A percentile compares a stretch with the other conserved stretches of the same genome.
phyloP scores from a whole-genome alignment of 2,329 filamentous ascomycete genomes.

The Colletotrichum noveboracense region DNA sequence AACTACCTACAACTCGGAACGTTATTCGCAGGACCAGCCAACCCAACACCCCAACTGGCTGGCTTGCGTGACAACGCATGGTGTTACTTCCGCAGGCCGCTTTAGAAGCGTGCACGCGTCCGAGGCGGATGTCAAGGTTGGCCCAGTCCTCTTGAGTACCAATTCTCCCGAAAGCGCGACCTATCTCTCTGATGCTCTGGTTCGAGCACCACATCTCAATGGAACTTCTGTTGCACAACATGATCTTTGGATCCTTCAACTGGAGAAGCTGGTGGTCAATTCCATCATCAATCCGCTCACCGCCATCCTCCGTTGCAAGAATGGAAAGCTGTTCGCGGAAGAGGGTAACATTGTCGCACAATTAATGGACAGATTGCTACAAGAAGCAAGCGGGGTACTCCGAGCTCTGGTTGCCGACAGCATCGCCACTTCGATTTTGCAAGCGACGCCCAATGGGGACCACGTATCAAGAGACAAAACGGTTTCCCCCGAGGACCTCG shows the following conservation, averaged over 20 bases:
- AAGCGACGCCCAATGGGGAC: neutral
- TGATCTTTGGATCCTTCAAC: slow-evolving; percentile 66
- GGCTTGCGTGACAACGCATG: slow-evolving; percentile 66
- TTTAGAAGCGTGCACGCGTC: slow-evolving; percentile 61
- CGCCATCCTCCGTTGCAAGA: slow-evolving; percentile 75
- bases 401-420: slow-evolving; percentile 66
- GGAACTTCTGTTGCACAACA: slow-evolving; percentile 41
- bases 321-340: slow-evolving; percentile 76
- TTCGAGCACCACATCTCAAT: slow-evolving; percentile 46
- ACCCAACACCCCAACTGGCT: slow-evolving; percentile 69
- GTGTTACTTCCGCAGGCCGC: slow-evolving; percentile 53
- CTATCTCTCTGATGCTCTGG: slow-evolving; percentile 49
- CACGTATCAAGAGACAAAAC: too few relatives aligned
- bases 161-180: slow-evolving; percentile 13
- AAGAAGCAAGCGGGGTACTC: slow-evolving; percentile 79
- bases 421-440: slow-evolving; percentile 43
- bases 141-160: slow-evolving; percentile 44
- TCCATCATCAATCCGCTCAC: slow-evolving; percentile 86
- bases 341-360: slow-evolving; percentile 52
- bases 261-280: slow-evolving; percentile 87
- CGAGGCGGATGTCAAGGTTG: slow-evolving; percentile 52
- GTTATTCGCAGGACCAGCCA: slow-evolving; percentile 38
- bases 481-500: slow-evolving; percentile 17
- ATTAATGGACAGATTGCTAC: slow-evolving; percentile 72
- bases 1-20: slow-evolving; percentile 42